A percentile compares a stretch with the other conserved stretches of the same genome.
Conservation (phyloP, 73 alveolate genomes). For the Tetrahymena elliotti region DNA sequence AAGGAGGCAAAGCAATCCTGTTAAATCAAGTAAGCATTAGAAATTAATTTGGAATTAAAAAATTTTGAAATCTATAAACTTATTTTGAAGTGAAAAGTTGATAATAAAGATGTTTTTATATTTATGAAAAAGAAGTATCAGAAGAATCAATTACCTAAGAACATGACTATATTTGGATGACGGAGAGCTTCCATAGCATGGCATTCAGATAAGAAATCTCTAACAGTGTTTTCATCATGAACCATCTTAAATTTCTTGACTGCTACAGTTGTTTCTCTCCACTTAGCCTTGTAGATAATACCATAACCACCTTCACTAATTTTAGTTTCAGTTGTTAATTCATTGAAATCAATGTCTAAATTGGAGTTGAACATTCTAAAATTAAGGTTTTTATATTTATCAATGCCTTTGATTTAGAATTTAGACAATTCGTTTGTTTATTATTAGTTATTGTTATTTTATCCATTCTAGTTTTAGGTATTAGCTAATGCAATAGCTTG, state of each 20-base stretch:
- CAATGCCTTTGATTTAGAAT: neutral
- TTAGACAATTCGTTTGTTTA: conserved; percentile 4
- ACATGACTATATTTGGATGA: conserved; percentile 95
- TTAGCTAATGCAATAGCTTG: conserved; percentile 18
- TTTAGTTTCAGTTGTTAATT: conserved; percentile 73
- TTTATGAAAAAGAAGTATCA: too few relatives aligned
- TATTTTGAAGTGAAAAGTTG: too few relatives aligned
- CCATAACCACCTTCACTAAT: conserved; percentile 97
- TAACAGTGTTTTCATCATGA: conserved; percentile 79
- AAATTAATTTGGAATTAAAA: too few relatives aligned
- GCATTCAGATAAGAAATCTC: conserved; percentile 92
- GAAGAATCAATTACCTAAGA: conserved; percentile 23
- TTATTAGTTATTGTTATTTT: conserved; percentile 3
- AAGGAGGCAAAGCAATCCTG: too few relatives aligned
- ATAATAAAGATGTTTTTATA: too few relatives aligned
- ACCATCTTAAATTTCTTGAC: conserved; percentile 90
- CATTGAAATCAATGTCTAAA: conserved; percentile 80
- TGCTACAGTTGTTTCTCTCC: conserved; percentile 97
- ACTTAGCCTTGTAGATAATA: conserved; percentile 85
- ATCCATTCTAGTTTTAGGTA: neutral
- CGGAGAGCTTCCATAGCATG: conserved; percentile 92
- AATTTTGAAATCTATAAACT: too few relatives aligned
- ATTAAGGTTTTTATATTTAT: conserved; percentile 6
- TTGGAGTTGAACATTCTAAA: conserved; percentile 56
- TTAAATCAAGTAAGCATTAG: too few relatives aligned